Evolutionary conservation across 208 protist species (phyloP), one percentile per base, ranked within the genome.

Genomic region (Crithidia expoeki): DNA sequence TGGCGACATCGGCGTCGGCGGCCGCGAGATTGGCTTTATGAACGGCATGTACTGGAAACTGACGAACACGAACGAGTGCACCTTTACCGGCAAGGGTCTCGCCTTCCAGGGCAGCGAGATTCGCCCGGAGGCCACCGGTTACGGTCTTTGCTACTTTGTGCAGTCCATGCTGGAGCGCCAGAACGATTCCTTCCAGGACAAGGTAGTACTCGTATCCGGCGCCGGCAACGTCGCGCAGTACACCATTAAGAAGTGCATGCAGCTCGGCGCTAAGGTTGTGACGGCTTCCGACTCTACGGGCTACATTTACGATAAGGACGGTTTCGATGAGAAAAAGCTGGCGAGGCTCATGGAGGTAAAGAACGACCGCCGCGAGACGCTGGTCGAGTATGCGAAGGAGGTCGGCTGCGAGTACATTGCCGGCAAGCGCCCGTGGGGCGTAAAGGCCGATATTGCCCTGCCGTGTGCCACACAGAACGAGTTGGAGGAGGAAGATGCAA

Each of bases 391-490:
- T 76, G 82, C 76, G 21, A 74, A 93, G 69, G 36, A 77, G 46
- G 73, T 62, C n/a, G 85, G 80, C 23, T 67, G 89, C 51, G 85
- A 94, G 71, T 88, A 93, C 70, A 64, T 86, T 23, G 60, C 74
- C 3, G 77, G 79, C 44, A 84, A 86, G 65, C 90, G 88, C n/a
- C 94, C 90, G 76, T 88, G 81, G 76, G 27, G 57, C 30, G 70
- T 89, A 21, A 91, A 93, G 76, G 75, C 71, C 5, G 86, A 91
- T 52, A 86, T 92, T 42, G 90, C 86, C 9, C 75, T 97, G 30
- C 92, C 95, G 17, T 97, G 92, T 61, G 96, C 96, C 30, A 98
- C 96, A 44, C 95, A 98, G 80, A 98, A 98, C 80, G 96, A 98
- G 84, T n/a, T 98, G n/a, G 70, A 86, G 49, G 62, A 32, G 21